Evolutionary conservation across 2,329 filamentous ascomycete species (phyloP), one percentile per base, ranked within the genome.

Genomic region (Penicillium sp.): DNA sequence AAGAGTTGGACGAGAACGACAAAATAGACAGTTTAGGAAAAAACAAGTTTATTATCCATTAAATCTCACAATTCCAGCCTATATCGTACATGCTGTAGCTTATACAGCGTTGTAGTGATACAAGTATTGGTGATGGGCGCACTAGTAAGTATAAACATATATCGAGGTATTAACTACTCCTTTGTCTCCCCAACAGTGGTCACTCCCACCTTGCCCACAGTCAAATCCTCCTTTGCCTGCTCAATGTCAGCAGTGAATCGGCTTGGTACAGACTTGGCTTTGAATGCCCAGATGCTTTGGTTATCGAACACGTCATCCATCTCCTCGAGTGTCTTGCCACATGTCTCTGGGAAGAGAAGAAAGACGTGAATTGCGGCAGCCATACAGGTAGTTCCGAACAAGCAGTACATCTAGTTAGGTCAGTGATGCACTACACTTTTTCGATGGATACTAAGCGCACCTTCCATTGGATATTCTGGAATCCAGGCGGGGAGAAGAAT

Each of bases 261-360:
- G 36, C 58, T 60, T 10, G 58, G 50, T 23, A 46, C 45, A 7
- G 48, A n/a, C 13, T 39, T 51, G 3, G 35, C 42, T n/a, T 56
- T 58, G 39, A 55, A 60, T 2, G 58, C 56, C 58, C 58, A 60
- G 11, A 60, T 55, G 14, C 48, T 60, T 30, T 60, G 41, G 14
- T 56, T 45, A 11, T 58, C 58, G 36, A 69, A 67, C 1, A 69
- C 54, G 7, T 59, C 50, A 35, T 71, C 69, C 45, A 70, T 65
- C 44, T 70, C 67, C 46, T 70, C 68, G 40, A 71, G 52, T 2
- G 66, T 61, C 38, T 62, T 59, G 26, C 68, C 68, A 42, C 64
- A 66, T 13, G 69, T 71, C 51, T 72, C 69, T 34, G 67, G 68
- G 40, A 65, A 65, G 9, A 61, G 51, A 35, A 70, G 55, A 23